phyloP scores from a whole-genome alignment of 2,329 filamentous ascomycete species.

The Aspergillus proliferans region DNA sequence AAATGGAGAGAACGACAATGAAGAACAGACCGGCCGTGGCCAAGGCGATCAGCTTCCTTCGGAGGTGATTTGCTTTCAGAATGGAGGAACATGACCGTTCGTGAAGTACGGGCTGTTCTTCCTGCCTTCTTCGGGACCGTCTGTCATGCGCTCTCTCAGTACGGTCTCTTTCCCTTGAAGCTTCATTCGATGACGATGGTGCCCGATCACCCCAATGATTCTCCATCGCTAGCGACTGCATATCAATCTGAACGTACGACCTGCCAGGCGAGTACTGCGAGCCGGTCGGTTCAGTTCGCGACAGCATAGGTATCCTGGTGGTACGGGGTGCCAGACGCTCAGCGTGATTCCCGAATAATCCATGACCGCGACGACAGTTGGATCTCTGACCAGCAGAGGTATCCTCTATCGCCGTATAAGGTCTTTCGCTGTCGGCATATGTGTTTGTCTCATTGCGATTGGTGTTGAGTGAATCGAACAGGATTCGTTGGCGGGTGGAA shows the following conservation, averaged over 20 bases:
- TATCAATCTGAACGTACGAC: slow-evolving; percentile 3
- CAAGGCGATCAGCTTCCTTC: slow-evolving; percentile 53
- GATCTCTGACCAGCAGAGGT: not conserved
- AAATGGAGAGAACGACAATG: slow-evolving; percentile 54
- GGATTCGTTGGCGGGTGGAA: slow-evolving; percentile 1
- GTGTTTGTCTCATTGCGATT: not conserved
- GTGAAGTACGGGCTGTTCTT: slow-evolving; percentile 1
- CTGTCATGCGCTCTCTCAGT: slow-evolving; percentile 4
- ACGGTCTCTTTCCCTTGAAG: not conserved
- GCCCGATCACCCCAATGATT: not conserved
- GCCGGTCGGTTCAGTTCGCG: not conserved
- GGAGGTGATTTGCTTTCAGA: slow-evolving; percentile 49
- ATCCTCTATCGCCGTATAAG: not conserved
- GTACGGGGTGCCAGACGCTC: slow-evolving; percentile 3
- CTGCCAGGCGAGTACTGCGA: slow-evolving; percentile 2
- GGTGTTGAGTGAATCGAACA: slow-evolving; percentile 1
- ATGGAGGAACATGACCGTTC: slow-evolving; percentile 31
- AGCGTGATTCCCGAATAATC: slow-evolving; percentile 4
- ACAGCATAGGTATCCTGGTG: slow-evolving; percentile 1
- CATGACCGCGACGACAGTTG: slow-evolving; percentile 2
- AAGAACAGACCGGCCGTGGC: slow-evolving; percentile 62
- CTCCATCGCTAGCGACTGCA: not conserved
- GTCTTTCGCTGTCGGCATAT: not conserved
- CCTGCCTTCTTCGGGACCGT: slow-evolving; percentile 4
- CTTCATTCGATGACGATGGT: not conserved